Percentiles rank a stretch among this genome's conserved stretches.
Evolutionary conservation across 306 rosid species (phyloP).

Genomic region (Ormosia emarginata): DNA sequence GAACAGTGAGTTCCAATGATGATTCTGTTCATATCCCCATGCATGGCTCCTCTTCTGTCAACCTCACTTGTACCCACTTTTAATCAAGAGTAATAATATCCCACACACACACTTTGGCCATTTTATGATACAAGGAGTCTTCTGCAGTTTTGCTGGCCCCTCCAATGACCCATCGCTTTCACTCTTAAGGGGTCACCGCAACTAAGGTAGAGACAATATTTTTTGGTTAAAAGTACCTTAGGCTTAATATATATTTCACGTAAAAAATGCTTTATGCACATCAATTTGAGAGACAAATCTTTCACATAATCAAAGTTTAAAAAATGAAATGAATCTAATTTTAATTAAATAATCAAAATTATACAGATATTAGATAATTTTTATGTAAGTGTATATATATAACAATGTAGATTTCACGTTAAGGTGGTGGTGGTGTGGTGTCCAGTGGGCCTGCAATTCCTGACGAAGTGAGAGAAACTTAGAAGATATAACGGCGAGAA

Average conservation of each 20-base stretch:
- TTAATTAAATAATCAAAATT: no score
- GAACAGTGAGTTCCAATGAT: slow-evolving; percentile 73
- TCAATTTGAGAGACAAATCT: no score
- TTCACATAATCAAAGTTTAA: no score
- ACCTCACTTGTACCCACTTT: slow-evolving; percentile 27
- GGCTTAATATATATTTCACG: background rate
- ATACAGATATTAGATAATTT: no score
- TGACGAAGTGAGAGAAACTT: background rate
- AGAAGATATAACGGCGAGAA: slow-evolving; percentile 22
- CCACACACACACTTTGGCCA: slow-evolving; percentile 13
- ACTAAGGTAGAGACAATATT: slow-evolving; percentile 5
- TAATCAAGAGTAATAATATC: slow-evolving; percentile 11
- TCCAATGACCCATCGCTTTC: slow-evolving; percentile 33
- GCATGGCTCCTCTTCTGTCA: slow-evolving; percentile 42
- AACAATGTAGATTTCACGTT: background rate
- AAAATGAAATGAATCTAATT: no score
- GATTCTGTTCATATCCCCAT: slow-evolving; percentile 37
- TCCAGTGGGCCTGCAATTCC: background rate
- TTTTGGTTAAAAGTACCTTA: background rate
- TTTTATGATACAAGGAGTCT: slow-evolving; percentile 30
- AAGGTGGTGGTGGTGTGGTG: background rate
- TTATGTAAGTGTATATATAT: no score
- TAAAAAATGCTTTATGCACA: no score
- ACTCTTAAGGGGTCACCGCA: background rate
- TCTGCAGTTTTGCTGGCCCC: slow-evolving; percentile 25